Conservation (phyloP, 1,284 basidiomycete species). For the Leccinum solheimii region DNA sequence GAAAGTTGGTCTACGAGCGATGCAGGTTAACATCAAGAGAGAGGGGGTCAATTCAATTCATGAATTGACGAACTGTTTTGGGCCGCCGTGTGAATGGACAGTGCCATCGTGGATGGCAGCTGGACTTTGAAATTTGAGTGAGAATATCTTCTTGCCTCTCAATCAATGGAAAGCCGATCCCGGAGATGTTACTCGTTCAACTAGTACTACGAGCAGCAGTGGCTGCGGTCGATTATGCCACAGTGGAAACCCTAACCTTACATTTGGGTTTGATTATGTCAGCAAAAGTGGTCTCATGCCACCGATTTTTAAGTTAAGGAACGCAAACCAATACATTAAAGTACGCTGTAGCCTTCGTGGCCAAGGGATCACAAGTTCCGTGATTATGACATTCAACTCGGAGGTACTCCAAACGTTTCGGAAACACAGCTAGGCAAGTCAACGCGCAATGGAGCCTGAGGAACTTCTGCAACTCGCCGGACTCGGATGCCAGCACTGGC, state of each 20-base stretch:
- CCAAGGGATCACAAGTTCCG: not conserved
- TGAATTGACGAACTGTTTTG: slow-evolving; percentile 52
- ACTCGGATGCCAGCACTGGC: no score
- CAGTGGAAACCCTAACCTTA: slow-evolving; percentile 25
- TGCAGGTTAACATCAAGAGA: not conserved
- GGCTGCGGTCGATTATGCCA: slow-evolving; percentile 5
- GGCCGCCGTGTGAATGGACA: slow-evolving; percentile 58
- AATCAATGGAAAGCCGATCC: not conserved
- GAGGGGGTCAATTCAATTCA: not conserved
- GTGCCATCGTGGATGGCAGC: slow-evolving; percentile 15
- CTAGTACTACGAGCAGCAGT: not conserved
- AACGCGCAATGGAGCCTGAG: not conserved
- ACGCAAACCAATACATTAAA: not conserved
- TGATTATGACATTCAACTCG: not conserved
- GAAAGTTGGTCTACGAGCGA: slow-evolving; percentile 66
- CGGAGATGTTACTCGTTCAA: not conserved
- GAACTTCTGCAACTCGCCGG: not conserved
- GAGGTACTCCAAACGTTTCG: not conserved
- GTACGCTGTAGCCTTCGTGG: not conserved
- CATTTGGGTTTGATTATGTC: slow-evolving; percentile 15
- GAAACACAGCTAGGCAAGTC: slow-evolving; percentile 7
- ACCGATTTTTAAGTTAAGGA: not conserved
- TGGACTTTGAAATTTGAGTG: not conserved
- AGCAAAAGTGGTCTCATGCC: not conserved
- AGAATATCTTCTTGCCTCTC: not conserved